Base-by-base conservation (phyloP, 495 filamentous ascomycete genomes). In the Lophiostoma macrostomum region DNA sequence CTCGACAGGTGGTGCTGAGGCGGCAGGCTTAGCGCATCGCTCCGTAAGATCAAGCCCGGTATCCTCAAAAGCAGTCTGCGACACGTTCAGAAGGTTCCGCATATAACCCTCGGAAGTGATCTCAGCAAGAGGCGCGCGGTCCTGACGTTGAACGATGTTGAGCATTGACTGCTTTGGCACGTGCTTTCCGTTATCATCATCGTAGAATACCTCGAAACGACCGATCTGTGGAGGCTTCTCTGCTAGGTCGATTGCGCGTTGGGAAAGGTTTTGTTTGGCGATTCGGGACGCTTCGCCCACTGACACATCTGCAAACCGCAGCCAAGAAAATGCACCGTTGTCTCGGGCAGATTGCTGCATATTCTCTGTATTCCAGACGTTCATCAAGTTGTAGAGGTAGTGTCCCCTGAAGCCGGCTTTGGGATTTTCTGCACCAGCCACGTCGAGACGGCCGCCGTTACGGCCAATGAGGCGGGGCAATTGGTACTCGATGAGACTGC, bases 1-100 rank as follows among this genome's bases (percentile, higher is more conserved):
- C 38, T 87, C 81, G 56, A 97, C 84, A 0, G 93, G 93, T 12
- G 93, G 91, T n/a, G 91, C 90, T 1, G 88, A 82, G 5, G 87
- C 88, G 14, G 76, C 76, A 4, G 86, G 87, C 39, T 80, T 71
- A 14, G 83, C 86, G 55, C 85, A 86, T 54, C 89, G 84, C 68
- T 97, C 94, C 34, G 95, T 83, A 27, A 81, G 72, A 22, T 77
- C 68, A 10, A 96, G 80, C 0, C 88, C 88, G 31, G 84, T 77
- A 16, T 81, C 77, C 27, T 80, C 71, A 66, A 86, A 94, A 0
- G 74, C 69, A 8, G 74, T 66, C 18, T 76, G 76, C 0, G 90
- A 83, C n/a, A 97, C 78, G 60, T 85, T 95, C 76, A 94, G 78
- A 13, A 99, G 73, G 22, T 76, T 78, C 40, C 75, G 73, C 63